A percentile compares a stretch with the other conserved stretches of the same genome.
Conservation (phyloP, 257 asterid species). For the Prunella vulgaris region DNA sequence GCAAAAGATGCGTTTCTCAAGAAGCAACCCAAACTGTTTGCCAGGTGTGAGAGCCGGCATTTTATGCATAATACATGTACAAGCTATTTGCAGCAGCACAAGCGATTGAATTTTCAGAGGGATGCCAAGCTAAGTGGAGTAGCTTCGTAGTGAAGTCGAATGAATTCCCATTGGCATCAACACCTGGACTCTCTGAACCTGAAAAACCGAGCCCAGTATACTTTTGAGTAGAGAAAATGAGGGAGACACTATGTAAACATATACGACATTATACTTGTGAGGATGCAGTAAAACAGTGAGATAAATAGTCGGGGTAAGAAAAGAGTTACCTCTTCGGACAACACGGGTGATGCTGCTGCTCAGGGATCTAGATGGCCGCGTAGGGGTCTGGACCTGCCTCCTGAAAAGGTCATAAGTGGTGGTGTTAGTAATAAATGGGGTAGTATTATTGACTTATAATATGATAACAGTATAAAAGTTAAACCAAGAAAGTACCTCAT, state of each 20-base stretch:
- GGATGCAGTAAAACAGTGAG: background rate
- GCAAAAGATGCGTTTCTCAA: constrained; percentile 28
- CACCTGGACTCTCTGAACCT: constrained; percentile 84
- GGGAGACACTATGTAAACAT: background rate
- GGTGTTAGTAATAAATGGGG: constrained; percentile 13
- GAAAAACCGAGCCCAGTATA: constrained; percentile 5
- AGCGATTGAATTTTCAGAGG: constrained; percentile 89
- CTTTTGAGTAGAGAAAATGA: background rate
- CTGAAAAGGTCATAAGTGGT: constrained; percentile 32
- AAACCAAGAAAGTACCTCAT: constrained; percentile 42
- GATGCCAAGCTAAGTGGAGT: constrained; percentile 98
- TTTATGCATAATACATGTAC: constrained; percentile 98
- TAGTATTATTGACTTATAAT: constrained; percentile 2
- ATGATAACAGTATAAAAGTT: background rate
- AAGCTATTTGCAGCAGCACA: constrained; percentile 99
- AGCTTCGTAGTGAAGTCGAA: constrained; percentile 88
- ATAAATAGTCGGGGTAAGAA: background rate
- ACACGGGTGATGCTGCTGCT: constrained; percentile 83
- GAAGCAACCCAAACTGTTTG: constrained; percentile 38
- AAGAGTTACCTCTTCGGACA: constrained; percentile 69
- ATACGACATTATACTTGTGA: background rate
- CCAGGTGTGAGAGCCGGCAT: constrained; percentile 22
- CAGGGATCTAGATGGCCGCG: constrained; percentile 87
- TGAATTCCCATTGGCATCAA: constrained; percentile 85
- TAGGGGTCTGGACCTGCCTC: constrained; percentile 86